Conservation (phyloP, 2,329 filamentous ascomycete genomes). For the Trichoderma sp. region DNA sequence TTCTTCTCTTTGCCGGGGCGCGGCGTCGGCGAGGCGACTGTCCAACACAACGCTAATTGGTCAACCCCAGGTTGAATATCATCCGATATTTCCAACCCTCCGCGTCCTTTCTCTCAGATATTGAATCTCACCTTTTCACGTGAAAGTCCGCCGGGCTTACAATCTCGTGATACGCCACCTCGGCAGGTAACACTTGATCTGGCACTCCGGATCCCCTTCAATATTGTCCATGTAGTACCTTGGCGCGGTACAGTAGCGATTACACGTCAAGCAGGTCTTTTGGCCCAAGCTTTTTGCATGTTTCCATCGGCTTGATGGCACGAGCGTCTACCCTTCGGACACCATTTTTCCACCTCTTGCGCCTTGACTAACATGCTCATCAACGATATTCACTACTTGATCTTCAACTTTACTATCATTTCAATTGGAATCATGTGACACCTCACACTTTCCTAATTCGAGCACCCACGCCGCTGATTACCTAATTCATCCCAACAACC, state of each 20-base stretch:
- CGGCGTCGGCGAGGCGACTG: conserved; percentile 8
- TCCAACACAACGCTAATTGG: conserved; percentile 2
- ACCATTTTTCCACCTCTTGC: conserved; percentile 22
- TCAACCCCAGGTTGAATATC: not conserved
- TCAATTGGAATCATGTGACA: conserved; percentile 16
- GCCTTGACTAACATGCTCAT: not conserved
- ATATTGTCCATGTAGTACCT: too few relatives aligned
- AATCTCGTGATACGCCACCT: not conserved
- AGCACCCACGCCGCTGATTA: conserved; percentile 4
- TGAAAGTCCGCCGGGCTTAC: not conserved
- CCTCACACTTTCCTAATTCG: not conserved
- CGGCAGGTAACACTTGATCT: not conserved
- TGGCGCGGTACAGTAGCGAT: not conserved
- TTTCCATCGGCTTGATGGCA: too few relatives aligned
- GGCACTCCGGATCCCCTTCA: too few relatives aligned
- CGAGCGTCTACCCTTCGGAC: conserved; percentile 16
- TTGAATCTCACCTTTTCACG: not conserved
- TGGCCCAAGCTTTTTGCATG: not conserved
- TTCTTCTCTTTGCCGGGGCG: not conserved
- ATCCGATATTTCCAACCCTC: not conserved
- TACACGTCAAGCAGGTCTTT: not conserved
- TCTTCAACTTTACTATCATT: too few relatives aligned
- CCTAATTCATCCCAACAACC: not conserved
- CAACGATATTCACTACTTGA: not conserved
- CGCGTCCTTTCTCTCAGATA: not conserved